phyloP scores from a whole-genome alignment of 768 basidiomycete genomes.

The Amanita brunnescens region DNA sequence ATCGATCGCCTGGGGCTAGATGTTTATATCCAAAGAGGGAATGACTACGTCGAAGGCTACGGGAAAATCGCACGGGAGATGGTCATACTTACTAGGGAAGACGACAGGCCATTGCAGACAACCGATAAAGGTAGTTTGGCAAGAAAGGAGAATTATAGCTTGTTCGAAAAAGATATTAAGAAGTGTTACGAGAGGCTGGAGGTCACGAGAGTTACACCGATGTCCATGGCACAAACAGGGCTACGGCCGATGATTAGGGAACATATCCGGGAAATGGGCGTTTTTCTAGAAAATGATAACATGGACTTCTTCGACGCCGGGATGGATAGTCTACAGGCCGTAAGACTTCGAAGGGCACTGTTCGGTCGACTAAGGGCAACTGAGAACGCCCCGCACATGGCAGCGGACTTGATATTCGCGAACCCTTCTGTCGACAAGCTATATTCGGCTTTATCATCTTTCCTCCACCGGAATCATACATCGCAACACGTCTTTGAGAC shows the following conservation, averaged over 20 bases:
- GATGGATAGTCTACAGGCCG: constrained; percentile 33
- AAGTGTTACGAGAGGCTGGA: constrained; percentile 23
- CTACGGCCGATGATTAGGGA: constrained; percentile 15
- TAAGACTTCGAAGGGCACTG: constrained; percentile 23
- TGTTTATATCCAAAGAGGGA: constrained; percentile 24
- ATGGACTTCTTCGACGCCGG: constrained; percentile 31
- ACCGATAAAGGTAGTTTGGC: constrained; percentile 31
- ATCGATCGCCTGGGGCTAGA: constrained; percentile 12
- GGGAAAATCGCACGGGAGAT: constrained; percentile 29
- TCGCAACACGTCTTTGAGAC: not conserved
- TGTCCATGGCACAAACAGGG: constrained; percentile 17
- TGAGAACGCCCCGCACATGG: constrained; percentile 8
- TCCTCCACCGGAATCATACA: constrained; percentile 14
- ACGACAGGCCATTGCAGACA: constrained; percentile 22
- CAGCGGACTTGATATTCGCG: constrained; percentile 21
- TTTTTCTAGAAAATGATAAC: constrained; percentile 11
- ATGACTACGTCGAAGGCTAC: constrained; percentile 28
- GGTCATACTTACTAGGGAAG: constrained; percentile 26
- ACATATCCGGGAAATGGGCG: constrained; percentile 16
- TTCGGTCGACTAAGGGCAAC: constrained; percentile 18
- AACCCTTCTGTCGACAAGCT: constrained; percentile 22
- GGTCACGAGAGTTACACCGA: constrained; percentile 13
- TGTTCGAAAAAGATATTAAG: constrained; percentile 26
- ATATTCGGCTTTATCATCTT: constrained; percentile 11
- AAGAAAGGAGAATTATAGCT: constrained; percentile 22